Evolutionary conservation across 2,329 filamentous ascomycete genomes (phyloP).

Genomic region (Stagonosporopsis vannaccii): DNA sequence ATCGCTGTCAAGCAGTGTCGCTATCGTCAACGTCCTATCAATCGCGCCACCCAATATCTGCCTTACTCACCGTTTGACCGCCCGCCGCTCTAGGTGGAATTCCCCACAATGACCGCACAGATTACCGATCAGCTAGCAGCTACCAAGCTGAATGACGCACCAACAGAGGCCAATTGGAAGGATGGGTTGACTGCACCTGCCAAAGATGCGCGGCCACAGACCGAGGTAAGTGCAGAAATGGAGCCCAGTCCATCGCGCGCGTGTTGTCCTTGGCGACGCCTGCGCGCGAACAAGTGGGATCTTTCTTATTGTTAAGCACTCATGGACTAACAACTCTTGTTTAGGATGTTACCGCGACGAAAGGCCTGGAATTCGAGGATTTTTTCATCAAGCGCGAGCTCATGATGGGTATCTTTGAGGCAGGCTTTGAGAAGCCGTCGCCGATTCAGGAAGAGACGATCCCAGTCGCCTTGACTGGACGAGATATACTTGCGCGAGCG

Average conservation of each 20-base stretch:
- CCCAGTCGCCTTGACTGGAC: constrained; percentile 90
- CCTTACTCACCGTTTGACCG: constrained; percentile 19
- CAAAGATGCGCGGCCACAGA: constrained; percentile 80
- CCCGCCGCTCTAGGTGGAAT: constrained; percentile 35
- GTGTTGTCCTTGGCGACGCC: neutral
- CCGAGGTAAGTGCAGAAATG: constrained; percentile 66
- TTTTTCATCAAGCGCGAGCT: constrained; percentile 94
- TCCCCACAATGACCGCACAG: constrained; percentile 56
- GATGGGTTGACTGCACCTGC: constrained; percentile 73
- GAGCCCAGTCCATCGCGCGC: neutral
- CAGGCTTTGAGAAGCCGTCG: constrained; percentile 97
- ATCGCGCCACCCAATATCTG: constrained; percentile 16
- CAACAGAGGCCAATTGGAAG: constrained; percentile 73
- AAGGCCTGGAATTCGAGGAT: constrained; percentile 96
- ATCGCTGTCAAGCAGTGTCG: constrained; percentile 25
- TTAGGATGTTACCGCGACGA: constrained; percentile 97
- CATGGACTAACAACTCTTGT: constrained; percentile 17
- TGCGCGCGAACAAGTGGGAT: neutral
- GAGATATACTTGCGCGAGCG: constrained; percentile 93
- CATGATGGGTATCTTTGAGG: constrained; percentile 99
- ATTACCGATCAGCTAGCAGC: constrained; percentile 65
- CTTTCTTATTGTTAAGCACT: neutral
- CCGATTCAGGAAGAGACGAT: constrained; percentile 99
- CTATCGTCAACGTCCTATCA: constrained; percentile 30
- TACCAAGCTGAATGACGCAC: constrained; percentile 60